Base-by-base conservation (phyloP, 2,329 filamentous ascomycete genomes). In the Fusarium incarnatum region DNA sequence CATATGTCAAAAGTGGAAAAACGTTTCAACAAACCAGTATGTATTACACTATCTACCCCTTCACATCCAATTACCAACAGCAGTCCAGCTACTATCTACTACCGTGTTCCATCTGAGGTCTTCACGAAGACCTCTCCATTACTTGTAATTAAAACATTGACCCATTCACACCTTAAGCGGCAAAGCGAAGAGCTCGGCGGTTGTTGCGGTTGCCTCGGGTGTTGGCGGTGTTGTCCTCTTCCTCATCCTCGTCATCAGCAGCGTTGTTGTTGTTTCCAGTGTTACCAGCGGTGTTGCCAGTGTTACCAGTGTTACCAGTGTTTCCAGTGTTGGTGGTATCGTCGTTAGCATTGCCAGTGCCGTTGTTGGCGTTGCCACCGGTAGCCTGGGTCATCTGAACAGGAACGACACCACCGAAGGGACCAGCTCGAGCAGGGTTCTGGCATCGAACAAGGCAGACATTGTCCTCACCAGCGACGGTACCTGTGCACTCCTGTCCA, bases 401-500 rank as follows among this genome's bases (percentile, higher is more conserved):
- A 0, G 60, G 60, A 8, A 64, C 9, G 1, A 64, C 60, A 27
- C 60, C 60, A 4, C 60, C 60, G 2, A 64, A 64, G 0, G 60
- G 60, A 16, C 60, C 60, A 2, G 60, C 60, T 0, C 60, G 58
- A 18, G 60, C 60, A 0, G 60, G 60, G 23, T 64, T 64, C 3
- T 64, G 60, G 6, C 60, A 64, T 8, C 60, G 58, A 4, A 64
- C 60, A 64, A 64, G 60, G 5, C 60, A 64, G 3, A 64, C 34
- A 4, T 64, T 64, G 0, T 64, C 59, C 20, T 64, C 60, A 4
- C 60, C 60, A 4, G 60, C 60, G 6, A 64, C 42, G 6, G 60
- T 20, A 13, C 60, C 60, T 13, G 60, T 64, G 10, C 60, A 64
- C 20, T 41, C 37, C 15, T 64, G 60, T 1, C 18, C 28, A 1